Evolutionary conservation across 2,329 filamentous ascomycete species (phyloP), one percentile per base, ranked within the genome.

Genomic region (Huntiella moniliformis): DNA sequence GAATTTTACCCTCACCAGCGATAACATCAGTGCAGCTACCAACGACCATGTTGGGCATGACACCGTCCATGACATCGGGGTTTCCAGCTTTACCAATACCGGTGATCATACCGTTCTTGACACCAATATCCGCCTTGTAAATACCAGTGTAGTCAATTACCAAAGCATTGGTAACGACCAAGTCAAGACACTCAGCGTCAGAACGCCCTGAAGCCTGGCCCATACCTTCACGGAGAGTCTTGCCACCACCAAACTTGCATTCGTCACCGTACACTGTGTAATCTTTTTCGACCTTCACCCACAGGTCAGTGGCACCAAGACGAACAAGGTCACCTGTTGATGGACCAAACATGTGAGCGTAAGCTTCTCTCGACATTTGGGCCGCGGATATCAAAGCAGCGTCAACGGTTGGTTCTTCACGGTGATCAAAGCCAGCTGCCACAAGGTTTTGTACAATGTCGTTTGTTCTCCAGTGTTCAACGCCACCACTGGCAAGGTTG

Each of bases 21-120:
- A 96, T 77, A 16, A 95, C 84, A 65, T 96, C 88, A 0, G 88
- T 96, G 53, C 82, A 84, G 52, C 79, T 80, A 8, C 88, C 88
- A 7, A 95, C 75, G 1, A 94, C 66, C 77, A 96, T 76, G 47
- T 77, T 70, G 0, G 75, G 67, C 49, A 79, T 68, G 5, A 96
- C 84, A 4, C 83, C 83, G 31, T 91, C 80, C 88, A 95, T 95
- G 40, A 93, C 76, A 61, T 96, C 88, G n/a, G 88, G 88, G 56
- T 95, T 96, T 15, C 88, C 88, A 12, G 88, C 85, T 63, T 96
- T 95, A 50, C 88, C 88, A 54, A 96, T 88, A 0, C 77, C 88
- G 22, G 79, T 78, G 55, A 96, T 95, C 35, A 81, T 59, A 2
- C 88, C 87, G 53, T 86, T 63, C 61, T 92, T 94, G 60, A 96